Base-by-base conservation (phyloP, 768 basidiomycete species). In the Lactarius akahatsu region DNA sequence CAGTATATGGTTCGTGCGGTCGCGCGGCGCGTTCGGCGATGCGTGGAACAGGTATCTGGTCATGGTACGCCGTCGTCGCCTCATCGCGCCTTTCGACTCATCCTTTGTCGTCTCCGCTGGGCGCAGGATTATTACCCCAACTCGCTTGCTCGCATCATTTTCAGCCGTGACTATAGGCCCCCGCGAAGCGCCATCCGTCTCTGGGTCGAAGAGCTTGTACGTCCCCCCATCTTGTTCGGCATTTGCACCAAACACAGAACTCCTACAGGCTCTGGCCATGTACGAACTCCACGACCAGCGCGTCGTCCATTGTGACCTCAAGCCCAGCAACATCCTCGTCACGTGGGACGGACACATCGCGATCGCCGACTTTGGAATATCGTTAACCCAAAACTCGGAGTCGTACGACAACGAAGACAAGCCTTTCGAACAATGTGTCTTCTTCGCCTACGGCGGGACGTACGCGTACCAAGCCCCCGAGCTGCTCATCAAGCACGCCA, bases 231-330 rank as follows among this genome's bases (percentile, higher is more conserved):
- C 32, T 28, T 18, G 8, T 20, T 10, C 30, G 2, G 16, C 2
- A 11, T 5, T 30, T 23, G 23, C 20, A 36, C 0, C n/a, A 15
- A 26, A 23, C 1, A 41, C 41, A 18, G 41, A 41, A 41, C 2
- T 13, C 26, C 5, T 50, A 59, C 28, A 71, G 71, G 15, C 64
- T 16, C 20, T 64, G n/a, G 69, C 57, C 28, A 62, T 72, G 57
- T 60, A 20, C n/a, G 81, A 81, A 65, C 72, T 82, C 7, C 73
- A 80, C 36, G 62, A 73, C 1, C 76, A 76, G 65, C 72, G 78
- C 67, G 72, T 83, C 26, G 80, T 81, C 52, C 82, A 83, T 67
- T 76, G 82, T 26, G 81, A 83, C 72, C 79, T 83, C 75, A 83
- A 83, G 74, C 81, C 81, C 5, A 76, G 77, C 71, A 76, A 76